A percentile compares a stretch with the other conserved stretches of the same genome.
Evolutionary conservation across 805 yeast species (phyloP).

Genomic region (Komagataella populi): DNA sequence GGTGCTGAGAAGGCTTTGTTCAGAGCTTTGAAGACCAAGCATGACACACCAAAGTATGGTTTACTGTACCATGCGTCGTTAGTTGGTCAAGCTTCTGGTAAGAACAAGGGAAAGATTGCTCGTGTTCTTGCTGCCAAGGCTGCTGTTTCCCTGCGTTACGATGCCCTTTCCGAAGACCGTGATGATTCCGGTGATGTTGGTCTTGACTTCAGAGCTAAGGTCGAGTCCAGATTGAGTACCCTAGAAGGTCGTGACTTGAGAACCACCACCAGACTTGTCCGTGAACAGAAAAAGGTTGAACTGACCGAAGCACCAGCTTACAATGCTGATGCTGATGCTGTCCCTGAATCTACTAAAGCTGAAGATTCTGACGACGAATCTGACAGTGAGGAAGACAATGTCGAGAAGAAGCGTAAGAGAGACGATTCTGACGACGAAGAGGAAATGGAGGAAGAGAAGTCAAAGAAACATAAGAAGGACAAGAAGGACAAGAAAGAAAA

Average conservation of each 20-base stretch:
- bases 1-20: slow-evolving; percentile 97
- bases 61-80: slow-evolving; percentile 89
- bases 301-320: slow-evolving; percentile 76
- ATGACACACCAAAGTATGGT: slow-evolving; percentile 94
- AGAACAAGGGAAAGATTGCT: slow-evolving; percentile 98
- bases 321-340: slow-evolving; percentile 90
- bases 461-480: slow-evolving; percentile 12
- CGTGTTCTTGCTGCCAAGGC: slow-evolving; percentile 98
- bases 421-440: slow-evolving; percentile 13
- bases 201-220: slow-evolving; percentile 79
- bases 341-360: slow-evolving; percentile 14
- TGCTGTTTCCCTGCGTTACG: slow-evolving; percentile 92
- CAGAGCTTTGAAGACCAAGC: slow-evolving; percentile 93
- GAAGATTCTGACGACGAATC: slow-evolving; percentile 14
- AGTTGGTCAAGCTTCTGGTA: slow-evolving; percentile 86
- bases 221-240: slow-evolving; percentile 87
- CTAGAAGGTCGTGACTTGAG: slow-evolving; percentile 95
- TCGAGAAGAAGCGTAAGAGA: slow-evolving; percentile 10
- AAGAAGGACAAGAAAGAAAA: slow-evolving; percentile 10
- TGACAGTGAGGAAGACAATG: slow-evolving; percentile 13
- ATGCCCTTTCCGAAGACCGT: slow-evolving; percentile 93
- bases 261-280: slow-evolving; percentile 72
- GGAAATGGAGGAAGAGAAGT: slow-evolving; percentile 11
- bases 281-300: slow-evolving; percentile 78
- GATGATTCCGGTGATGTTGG: slow-evolving; percentile 94